Base-by-base conservation (phyloP, 169 alveolate species). In the Theileria equi region DNA sequence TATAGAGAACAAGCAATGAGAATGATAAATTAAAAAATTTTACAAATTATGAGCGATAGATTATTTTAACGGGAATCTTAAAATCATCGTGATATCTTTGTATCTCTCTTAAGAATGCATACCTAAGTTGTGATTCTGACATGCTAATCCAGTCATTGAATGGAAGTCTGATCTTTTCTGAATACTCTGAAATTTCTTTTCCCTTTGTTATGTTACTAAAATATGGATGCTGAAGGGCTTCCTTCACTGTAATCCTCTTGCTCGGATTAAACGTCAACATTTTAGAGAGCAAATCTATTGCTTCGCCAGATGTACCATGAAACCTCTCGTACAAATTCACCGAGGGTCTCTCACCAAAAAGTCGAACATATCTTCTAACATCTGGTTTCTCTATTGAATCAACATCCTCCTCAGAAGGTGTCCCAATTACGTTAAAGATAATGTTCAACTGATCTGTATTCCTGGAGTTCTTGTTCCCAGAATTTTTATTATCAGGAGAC, bases 391-490 rank as follows among this genome's bases (percentile, higher is more conserved):
- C 93, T 35, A 93, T 71, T 23, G 85, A 84, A 54, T 92, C 93
- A 49, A 92, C 74, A 40, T 95, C 98, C 60, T 93, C 98, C 66
- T 96, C 98, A 44, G 70, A 44, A 0, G 99, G 99, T 7, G 99
- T 95, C 34, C 99, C 99, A 36, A 96, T 66, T 10, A 96, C 91
- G 55, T 96, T 93, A 87, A 98, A 95, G 29, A 96, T 98, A 43
- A 96, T 91, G 57, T 94, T 94, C 32, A 98, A 88, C 89, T 98
- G 98, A 82, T 96, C 99, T 25, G 89, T 83, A 47, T 92, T 92
- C 49, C 95, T 88, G 45, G 90, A 74, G 36, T 88, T 90, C 60
- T 90, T 90, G 36, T 91, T 94, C 35, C 81, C 82, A 7, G 93
- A 70, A 32, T 88, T 86, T 32, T 80, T 89, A 66, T 92, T 89